Conservation (phyloP, 345 rosid genomes). For the Microcos paniculata region DNA sequence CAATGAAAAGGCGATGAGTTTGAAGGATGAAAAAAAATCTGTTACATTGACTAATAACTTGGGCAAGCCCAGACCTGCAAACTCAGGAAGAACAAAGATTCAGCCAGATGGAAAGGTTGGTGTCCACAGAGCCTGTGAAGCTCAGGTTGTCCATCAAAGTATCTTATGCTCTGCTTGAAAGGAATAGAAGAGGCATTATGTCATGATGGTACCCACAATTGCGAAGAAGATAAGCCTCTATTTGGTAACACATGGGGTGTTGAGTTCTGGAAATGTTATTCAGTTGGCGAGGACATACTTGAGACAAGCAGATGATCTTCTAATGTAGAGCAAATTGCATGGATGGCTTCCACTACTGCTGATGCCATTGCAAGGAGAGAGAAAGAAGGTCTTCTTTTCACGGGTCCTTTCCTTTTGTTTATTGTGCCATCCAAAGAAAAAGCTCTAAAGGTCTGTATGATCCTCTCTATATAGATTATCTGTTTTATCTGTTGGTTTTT, state of each 20-base stretch:
- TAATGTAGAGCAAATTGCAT: constrained; percentile 66
- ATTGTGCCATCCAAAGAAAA: constrained; percentile 81
- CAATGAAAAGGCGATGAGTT: constrained; percentile 1
- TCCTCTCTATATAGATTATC: background rate
- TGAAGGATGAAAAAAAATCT: constrained; percentile 26
- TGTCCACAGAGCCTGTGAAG: constrained; percentile 24
- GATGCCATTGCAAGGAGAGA: constrained; percentile 73
- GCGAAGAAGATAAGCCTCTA: constrained; percentile 42
- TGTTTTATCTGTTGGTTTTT: background rate
- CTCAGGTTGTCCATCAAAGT: constrained; percentile 53
- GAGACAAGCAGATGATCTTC: constrained; percentile 67
- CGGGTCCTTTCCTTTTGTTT: constrained; percentile 68
- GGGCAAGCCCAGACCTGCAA: background rate
- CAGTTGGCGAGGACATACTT: constrained; percentile 52
- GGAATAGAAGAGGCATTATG: constrained; percentile 53
- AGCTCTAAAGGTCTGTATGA: constrained; percentile 60
- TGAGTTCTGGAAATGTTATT: constrained; percentile 72
- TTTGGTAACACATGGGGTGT: constrained; percentile 72
- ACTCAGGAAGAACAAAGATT: constrained; percentile 2
- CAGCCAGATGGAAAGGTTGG: too few relatives aligned
- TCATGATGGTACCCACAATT: constrained; percentile 26
- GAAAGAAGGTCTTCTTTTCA: constrained; percentile 46
- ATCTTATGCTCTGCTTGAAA: constrained; percentile 56
- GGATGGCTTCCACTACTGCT: constrained; percentile 75
- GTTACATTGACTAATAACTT: constrained; percentile 1